Percentiles rank a stretch among this genome's conserved stretches.
phyloP scores from a whole-genome alignment of 1,284 basidiomycete species.

The Calocybe gambosa region DNA sequence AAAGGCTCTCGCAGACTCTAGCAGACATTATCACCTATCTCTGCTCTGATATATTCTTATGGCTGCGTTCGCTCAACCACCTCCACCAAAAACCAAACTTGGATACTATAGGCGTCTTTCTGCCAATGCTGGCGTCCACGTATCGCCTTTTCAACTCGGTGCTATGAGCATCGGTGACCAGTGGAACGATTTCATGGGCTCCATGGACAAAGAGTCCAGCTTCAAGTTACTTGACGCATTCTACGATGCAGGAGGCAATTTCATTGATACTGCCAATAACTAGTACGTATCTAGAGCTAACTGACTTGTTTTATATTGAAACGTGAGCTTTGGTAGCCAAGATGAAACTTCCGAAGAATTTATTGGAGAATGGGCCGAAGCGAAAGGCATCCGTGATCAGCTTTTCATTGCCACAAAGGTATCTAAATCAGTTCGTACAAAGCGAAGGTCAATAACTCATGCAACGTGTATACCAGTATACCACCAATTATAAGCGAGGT shows the following conservation, averaged over 20 bases:
- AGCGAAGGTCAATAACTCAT: background rate
- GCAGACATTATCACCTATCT: background rate
- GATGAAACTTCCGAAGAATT: conserved; percentile 45
- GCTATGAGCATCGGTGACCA: conserved; percentile 13
- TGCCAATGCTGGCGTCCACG: conserved; percentile 13
- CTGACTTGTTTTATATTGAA: background rate
- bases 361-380: conserved; percentile 54
- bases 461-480: conserved; percentile 21
- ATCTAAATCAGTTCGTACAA: background rate
- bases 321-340: conserved; percentile 28
- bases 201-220: conserved; percentile 38
- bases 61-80: background rate
- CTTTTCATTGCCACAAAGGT: conserved; percentile 52
- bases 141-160: conserved; percentile 14
- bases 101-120: conserved; percentile 11
- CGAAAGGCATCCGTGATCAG: conserved; percentile 45
- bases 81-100: conserved; percentile 7
- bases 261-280: conserved; percentile 49
- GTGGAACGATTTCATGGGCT: conserved; percentile 10
- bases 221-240: conserved; percentile 46
- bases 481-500: conserved; percentile 23
- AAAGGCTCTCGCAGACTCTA: background rate
- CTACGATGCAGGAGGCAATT: conserved; percentile 45
- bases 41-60: background rate
- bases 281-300: conserved; percentile 32